Base-by-base conservation (phyloP, 139 green algal genomes). In the Chlorella sp. region DNA sequence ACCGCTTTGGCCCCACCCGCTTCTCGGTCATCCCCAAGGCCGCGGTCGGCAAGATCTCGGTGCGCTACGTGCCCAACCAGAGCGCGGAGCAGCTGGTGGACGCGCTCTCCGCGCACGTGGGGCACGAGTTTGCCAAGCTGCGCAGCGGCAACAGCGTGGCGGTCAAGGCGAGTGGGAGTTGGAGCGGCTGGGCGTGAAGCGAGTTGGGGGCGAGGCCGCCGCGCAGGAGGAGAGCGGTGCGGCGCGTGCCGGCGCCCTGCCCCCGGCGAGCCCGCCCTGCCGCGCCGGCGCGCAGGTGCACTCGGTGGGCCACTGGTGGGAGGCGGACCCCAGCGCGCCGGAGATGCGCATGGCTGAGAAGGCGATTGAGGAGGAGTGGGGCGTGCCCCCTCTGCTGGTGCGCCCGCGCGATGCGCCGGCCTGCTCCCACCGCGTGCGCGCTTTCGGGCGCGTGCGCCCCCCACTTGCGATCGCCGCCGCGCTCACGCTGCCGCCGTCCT, bases 1-100 rank as follows among this genome's bases (percentile, higher is more conserved):
- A 89, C 80, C 82, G 88, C 77, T 97, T 97, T 80, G 94, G 94
- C 21, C 94, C 94, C 42, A 97, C 93, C 7, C 87, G 94, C 53
- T 99, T 97, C 87, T 95, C 87, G 29, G 91, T 98, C 40, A 95
- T 99, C 58, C 95, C 95, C n/a, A 80, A 89, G 76, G 66, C 74
- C 33, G 93, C 87, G 7, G 82, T 91, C 5, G 94, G 86, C 69
- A 93, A 95, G 78, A 82, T 98, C 55, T 86, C 76, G 53, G 79
- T 94, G 7, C 84, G 90, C 38, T 94, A 90, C 71, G 90, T 95
- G 65, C 90, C 90, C 3, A 78, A 94, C 56, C 90, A 95, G 82
- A 38, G 84, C 46, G 36, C 81, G 5, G 43, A 74, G 8, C 33
- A 55, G 41, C 68, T 88, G 19, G 61, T 86, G 43, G 71, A 84